Base-by-base conservation (phyloP, 805 yeast genomes). In the Starmera quercuum region DNA sequence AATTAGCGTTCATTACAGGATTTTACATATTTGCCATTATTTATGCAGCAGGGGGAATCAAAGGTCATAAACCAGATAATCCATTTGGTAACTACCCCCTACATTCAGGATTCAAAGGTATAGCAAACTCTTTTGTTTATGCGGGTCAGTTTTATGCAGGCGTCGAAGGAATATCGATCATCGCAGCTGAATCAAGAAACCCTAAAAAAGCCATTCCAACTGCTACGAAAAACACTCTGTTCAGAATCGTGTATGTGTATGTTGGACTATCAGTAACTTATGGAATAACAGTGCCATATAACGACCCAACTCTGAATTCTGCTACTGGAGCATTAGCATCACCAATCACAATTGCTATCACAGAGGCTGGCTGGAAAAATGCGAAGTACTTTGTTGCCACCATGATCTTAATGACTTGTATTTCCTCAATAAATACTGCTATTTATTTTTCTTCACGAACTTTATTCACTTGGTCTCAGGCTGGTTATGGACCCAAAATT, bases 141-240 rank as follows among this genome's bases (percentile, higher is more conserved):
- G 84, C 88, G 17, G 82, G 83, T 21, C 79, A 79, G 58, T 80
- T 85, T 23, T 78, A 72, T 54, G 86, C 80, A 54, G 88, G 88
- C 55, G 77, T 81, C 36, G 92, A 82, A 55, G 68, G 79, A 54
- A 76, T 79, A 20, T 85, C 85, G 51, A 66, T 82, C 28, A 66
- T 83, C n/a, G 82, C 83, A 13, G 83, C 86, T 50, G 92, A 82
- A 59, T 67, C 81, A 24, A 66, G 68, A 23, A 76, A 77, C 53
- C 85, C 87, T 34, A 66, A 79, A 54, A 78, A 74, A 46, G 58
- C 83, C 21, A 78, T 81, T 34, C 87, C 88, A 34, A 65, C 69
- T 33, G 86, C 88, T 23, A 75, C 78, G 45, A 74, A 67, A 47
- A 76, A 75, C 46, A 84, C 81, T 21, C 66, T 79, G 32, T 61